Evolutionary conservation across 164 flowering plant genomes (phyloP), one percentile per base, ranked within the genome.

Genomic region (Chimonanthus praecox): DNA sequence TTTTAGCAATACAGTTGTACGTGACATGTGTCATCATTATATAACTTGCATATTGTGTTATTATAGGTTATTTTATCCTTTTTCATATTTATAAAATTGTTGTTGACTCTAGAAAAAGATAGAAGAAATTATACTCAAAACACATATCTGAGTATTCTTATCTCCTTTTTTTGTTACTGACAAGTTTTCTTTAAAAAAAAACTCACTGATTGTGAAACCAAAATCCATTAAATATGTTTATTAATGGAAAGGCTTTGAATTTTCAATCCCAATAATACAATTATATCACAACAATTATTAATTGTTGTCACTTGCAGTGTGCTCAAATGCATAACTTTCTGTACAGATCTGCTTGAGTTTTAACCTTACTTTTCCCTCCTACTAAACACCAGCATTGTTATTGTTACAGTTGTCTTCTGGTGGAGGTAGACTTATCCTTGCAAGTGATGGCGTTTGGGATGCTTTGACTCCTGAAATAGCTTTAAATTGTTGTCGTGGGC

Each of bases 391-490:
- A 54, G 10, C 16, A 54, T 54, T 13, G n/a, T 54, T 54, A 54
- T n/a, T 71, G 49, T 66, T 85, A 79, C 92, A 96, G 99, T 76
- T 96, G 75, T 89, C 99, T 74, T 74, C 88, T 46, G 89, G 89
- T 71, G 98, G 99, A 70, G 98, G 99, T 63, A 84, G 99, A 80
- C 87, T 96, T 65, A 84, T 94, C 47, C 84, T 96, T 71, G 84
- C 97, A 60, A 96, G 99, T 77, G 99, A 96, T 82, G 99, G 99
- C 77, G 99, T 96, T 69, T 96, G 99, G 99, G 98, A 96, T 86
- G 92, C 92, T 73, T 75, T 96, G 74, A 78, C 91, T 69, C 85
- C 92, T 3, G 98, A 96, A 84, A 54, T 67, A 63, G 93, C 92
- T 58, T 46, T 89, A 77, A 95, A 85, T 64, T 91, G 97, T 78